These are phyloP conservation scores for Lentinula lateritia DNA, from an alignment of 768 basidiomycete species.

Conservation along the genomic window DNA sequence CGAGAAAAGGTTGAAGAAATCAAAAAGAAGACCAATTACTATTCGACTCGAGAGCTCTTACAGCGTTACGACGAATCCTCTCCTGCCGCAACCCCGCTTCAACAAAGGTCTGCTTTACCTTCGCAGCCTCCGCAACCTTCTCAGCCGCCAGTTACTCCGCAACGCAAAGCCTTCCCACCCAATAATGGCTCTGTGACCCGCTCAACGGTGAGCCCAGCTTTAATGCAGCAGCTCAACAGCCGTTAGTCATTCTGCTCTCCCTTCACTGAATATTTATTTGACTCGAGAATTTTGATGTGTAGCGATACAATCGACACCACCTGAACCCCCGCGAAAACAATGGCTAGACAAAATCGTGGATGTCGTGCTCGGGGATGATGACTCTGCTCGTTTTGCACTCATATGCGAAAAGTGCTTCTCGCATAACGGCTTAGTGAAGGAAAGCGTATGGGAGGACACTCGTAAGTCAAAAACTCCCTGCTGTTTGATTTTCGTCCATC, in stretches of 20 bases:
- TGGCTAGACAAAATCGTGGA: constrained; percentile 91
- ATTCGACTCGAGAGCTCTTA: constrained; percentile 83
- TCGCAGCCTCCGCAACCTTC: constrained; percentile 17
- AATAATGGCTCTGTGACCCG: constrained; percentile 14
- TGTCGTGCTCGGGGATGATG: constrained; percentile 78
- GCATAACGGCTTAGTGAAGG: constrained; percentile 86
- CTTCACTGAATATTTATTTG: background rate
- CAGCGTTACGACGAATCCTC: constrained; percentile 79
- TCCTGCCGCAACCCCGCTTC: constrained; percentile 34
- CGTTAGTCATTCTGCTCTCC: constrained; percentile 16
- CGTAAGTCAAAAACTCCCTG: constrained; percentile 47
- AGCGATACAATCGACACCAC: constrained; percentile 17
- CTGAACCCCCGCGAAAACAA: constrained; percentile 55
- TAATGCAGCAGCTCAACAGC: constrained; percentile 23
- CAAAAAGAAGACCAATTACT: constrained; percentile 97
- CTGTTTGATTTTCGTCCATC: background rate
- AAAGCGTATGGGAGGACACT: constrained; percentile 73
- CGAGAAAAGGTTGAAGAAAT: constrained; percentile 89
- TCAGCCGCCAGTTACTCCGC: constrained; percentile 5
- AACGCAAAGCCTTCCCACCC: constrained; percentile 17
- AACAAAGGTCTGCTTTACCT: constrained; percentile 22
- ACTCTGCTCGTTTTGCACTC: constrained; percentile 68
- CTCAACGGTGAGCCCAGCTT: constrained; percentile 16
- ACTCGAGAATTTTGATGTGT: background rate
- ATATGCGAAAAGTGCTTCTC: constrained; percentile 85